These are phyloP conservation scores for Aspergillus conjunctus DNA, from an alignment of 495 filamentous ascomycete genomes.

Conservation along the genomic window DNA sequence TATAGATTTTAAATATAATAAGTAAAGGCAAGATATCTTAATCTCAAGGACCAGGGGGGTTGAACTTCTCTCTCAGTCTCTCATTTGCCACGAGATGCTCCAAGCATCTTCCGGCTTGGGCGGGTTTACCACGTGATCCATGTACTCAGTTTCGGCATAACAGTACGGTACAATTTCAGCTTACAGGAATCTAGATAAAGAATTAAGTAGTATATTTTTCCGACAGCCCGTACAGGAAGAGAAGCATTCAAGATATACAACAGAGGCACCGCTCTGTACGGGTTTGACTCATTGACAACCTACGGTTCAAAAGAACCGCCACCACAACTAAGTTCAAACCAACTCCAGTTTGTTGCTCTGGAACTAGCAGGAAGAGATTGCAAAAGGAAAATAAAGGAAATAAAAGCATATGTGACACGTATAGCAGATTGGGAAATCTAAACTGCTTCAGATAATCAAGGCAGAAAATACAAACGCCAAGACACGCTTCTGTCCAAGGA, in stretches of 20 bases:
- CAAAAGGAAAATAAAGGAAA: background rate
- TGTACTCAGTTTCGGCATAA: no score
- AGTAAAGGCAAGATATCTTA: no score
- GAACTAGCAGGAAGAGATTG: background rate
- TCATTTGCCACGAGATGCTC: no score
- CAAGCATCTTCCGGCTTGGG: no score
- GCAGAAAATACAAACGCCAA: slow-evolving; percentile 18
- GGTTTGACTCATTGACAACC: no score
- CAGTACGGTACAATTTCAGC: no score
- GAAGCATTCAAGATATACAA: slow-evolving; percentile 26
- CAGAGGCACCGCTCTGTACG: background rate
- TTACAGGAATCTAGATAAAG: background rate
- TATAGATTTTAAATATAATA: no score
- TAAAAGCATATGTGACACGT: background rate
- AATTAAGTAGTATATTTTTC: slow-evolving; percentile 18
- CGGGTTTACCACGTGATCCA: no score
- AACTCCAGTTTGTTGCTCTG: background rate
- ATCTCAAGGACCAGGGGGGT: no score
- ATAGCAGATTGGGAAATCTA: background rate
- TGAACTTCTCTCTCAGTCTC: no score
- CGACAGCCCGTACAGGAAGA: slow-evolving; percentile 23
- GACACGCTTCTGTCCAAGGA: slow-evolving; percentile 18
- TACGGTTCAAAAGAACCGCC: no score
- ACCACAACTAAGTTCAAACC: background rate
- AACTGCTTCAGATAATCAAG: slow-evolving; percentile 17